A percentile compares a stretch with the other conserved stretches of the same genome.
Evolutionary conservation across 2,329 filamentous ascomycete species (phyloP).

Genomic region (Aspergillus tamarii): DNA sequence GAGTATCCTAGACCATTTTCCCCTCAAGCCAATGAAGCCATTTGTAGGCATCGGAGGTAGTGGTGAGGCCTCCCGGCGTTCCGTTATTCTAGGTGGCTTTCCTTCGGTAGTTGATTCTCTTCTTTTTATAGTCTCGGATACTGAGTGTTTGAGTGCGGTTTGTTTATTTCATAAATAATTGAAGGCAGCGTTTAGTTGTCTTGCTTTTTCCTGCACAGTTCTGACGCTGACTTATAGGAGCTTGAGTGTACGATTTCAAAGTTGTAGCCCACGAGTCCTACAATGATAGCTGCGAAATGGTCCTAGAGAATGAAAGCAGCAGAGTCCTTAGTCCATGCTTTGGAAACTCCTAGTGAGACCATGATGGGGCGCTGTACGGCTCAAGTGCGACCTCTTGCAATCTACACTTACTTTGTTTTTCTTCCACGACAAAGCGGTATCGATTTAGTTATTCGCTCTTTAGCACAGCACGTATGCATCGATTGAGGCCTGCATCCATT

Average conservation of each 20-base stretch:
- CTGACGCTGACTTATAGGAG: neutral
- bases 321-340: slow-evolving; percentile 28
- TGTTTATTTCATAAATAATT: neutral
- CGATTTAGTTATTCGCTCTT: neutral
- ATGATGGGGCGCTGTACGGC: slow-evolving; percentile 33
- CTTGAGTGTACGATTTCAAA: neutral
- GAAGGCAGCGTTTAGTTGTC: neutral
- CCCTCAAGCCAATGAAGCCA: neutral
- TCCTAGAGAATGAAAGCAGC: slow-evolving; percentile 17
- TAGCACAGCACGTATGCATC: slow-evolving; percentile 16
- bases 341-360: slow-evolving; percentile 35
- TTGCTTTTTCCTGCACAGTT: neutral
- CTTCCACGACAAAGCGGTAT: too few species aligned
- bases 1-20: neutral
- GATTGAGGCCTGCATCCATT: slow-evolving; percentile 20
- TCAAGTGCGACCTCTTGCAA: slow-evolving; percentile 18
- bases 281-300: too few species aligned
- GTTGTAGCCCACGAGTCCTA: too few species aligned
- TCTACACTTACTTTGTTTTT: too few species aligned
- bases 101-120: too few species aligned
- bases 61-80: neutral
- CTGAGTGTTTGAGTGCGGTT: too few species aligned
- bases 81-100: too few species aligned
- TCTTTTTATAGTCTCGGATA: too few species aligned
- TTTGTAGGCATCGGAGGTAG: neutral